Evolutionary conservation across 441 rosid genomes (phyloP), one percentile per base, ranked within the genome.

Genomic region (Jatropha multifida): DNA sequence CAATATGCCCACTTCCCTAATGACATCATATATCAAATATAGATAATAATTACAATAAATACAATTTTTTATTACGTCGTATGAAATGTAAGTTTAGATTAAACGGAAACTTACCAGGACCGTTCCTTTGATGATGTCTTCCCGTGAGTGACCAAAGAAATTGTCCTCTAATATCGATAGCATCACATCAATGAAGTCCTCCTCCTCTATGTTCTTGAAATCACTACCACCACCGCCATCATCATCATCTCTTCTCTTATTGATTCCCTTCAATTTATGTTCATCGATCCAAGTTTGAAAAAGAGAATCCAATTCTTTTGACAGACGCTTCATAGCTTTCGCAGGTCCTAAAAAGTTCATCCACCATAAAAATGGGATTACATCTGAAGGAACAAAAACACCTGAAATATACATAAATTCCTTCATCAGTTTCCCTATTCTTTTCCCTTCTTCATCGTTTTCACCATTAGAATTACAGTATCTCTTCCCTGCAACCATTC

Each of bases 161-260:
- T 77, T 66, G 15, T 68, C 75, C 27, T 77, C 69, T 8, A 77
- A 32, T 3, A 27, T 0, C 15, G 82, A 71, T 8, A 74, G 71
- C 82, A 79, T 70, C 61, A 79, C 76, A 70, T 79, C 76, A 10
- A 79, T 71, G 73, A 79, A 68, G 56, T 78, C 81, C 26, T 76
- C 63, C 14, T 63, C 48, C 17, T 3, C 51, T 14, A 46, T 44
- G 48, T 61, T 26, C 51, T 23, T 17, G 32, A 58, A 27, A 2
- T 60, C 37, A 8, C 69, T 42, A 42, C 7, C 9, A 44, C 23
- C 23, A 23, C 23, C 23, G 23, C 23, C 23, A 23, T 23, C 58
- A 17, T 41, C 18, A 12, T 54, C 44, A 41, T 46, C 26, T 17
- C 13, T 9, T 14, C 6, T 52, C 7, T 52, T 3, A 17, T 52